Evolutionary conservation across 148 eudicot species (phyloP).

Genomic region (Chenopodium quinoa): DNA sequence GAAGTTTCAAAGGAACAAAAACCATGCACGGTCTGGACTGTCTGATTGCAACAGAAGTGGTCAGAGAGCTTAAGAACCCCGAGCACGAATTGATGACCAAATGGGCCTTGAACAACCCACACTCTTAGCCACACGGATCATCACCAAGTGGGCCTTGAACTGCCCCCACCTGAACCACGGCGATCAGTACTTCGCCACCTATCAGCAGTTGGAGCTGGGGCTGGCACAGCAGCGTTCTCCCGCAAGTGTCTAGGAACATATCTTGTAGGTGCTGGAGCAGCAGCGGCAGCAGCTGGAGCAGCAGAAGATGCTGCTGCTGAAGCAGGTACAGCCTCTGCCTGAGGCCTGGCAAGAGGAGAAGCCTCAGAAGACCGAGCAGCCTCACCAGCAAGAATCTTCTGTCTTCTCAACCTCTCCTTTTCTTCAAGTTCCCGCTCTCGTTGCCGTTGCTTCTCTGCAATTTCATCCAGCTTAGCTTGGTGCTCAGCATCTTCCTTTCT

Average conservation of each 20-base stretch:
- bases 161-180: constrained; percentile 7
- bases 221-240: constrained; percentile 17
- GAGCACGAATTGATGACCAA: constrained; percentile 49
- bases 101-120: constrained; percentile 31
- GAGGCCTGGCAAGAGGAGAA: constrained; percentile 17
- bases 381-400: constrained; percentile 45
- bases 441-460: constrained; percentile 85
- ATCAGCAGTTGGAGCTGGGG: constrained; percentile 22
- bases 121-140: constrained; percentile 18
- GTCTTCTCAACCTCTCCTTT: constrained; percentile 51
- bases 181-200: background rate
- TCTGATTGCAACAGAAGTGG: background rate
- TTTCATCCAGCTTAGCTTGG: constrained; percentile 71
- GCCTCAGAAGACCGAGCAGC: constrained; percentile 37
- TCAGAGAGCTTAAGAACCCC: constrained; percentile 15
- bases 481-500: constrained; percentile 80
- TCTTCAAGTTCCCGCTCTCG: constrained; percentile 85
- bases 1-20: background rate
- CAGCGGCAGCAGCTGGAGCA: constrained; percentile 25
- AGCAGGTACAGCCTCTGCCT: constrained; percentile 32
- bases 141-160: background rate
- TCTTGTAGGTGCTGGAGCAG: constrained; percentile 46
- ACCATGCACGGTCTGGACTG: background rate
- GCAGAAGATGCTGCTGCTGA: constrained; percentile 31
- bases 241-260: constrained; percentile 59